phyloP scores from a whole-genome alignment of 371 early-diverging fungal species.

The Funneliformis caledonium region DNA sequence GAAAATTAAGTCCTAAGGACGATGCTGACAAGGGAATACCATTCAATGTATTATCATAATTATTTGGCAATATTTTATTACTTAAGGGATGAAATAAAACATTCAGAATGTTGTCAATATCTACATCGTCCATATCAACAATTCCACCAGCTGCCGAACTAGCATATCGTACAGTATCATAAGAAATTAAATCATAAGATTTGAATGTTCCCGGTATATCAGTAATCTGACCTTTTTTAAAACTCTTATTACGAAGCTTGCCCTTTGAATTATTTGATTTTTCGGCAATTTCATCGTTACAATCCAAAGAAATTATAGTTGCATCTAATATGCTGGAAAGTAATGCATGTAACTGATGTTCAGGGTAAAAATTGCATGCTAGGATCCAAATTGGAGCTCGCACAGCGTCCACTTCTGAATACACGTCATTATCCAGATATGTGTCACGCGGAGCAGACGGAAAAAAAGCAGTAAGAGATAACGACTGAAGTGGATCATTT shows the following conservation, averaged over 20 bases:
- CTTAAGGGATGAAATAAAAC: constrained; percentile 28
- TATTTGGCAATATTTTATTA: not conserved
- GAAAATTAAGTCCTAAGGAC: constrained; percentile 55
- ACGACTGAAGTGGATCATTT: constrained; percentile 70
- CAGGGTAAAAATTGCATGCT: constrained; percentile 59
- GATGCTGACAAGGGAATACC: constrained; percentile 44
- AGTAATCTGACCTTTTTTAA: not conserved
- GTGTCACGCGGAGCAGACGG: constrained; percentile 58
- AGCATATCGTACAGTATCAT: not conserved
- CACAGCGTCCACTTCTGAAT: constrained; percentile 64
- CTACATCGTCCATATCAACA: constrained; percentile 37
- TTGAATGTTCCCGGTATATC: constrained; percentile 12
- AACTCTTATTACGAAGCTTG: not conserved
- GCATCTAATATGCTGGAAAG: constrained; percentile 64
- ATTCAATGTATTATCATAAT: not conserved
- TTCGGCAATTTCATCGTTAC: constrained; percentile 3
- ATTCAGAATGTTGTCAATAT: constrained; percentile 40
- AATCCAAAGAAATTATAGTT: constrained; percentile 66
- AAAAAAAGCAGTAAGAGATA: constrained; percentile 68
- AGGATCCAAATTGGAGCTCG: constrained; percentile 67
- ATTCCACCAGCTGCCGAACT: constrained; percentile 14
- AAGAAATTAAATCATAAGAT: not conserved
- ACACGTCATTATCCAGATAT: constrained; percentile 54
- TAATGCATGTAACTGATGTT: constrained; percentile 59
- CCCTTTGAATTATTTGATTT: not conserved